phyloP scores from a whole-genome alignment of 2,329 filamentous ascomycete genomes.

The Monascus ruber region DNA sequence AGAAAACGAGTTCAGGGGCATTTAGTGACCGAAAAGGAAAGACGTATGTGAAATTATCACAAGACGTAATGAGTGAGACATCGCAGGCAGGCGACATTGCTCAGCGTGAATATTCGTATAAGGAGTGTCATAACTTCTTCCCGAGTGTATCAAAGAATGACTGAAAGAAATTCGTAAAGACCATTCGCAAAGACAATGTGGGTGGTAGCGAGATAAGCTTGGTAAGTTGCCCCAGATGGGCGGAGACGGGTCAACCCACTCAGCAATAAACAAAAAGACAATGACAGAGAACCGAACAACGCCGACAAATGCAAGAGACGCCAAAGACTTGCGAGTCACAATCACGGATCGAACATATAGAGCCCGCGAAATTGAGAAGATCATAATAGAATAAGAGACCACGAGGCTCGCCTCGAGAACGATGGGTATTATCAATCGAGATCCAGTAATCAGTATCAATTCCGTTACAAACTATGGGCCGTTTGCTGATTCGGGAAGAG shows the following conservation, averaged over 20 bases:
- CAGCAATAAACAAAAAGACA: constrained; percentile 2
- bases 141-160: constrained; percentile 5
- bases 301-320: constrained; percentile 1
- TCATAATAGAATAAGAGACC: too few relatives aligned
- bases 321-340: too few relatives aligned
- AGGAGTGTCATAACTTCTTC: background rate
- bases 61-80: constrained; percentile 16
- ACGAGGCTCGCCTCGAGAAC: too few relatives aligned
- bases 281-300: constrained; percentile 5
- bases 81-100: constrained; percentile 7
- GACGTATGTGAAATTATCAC: constrained; percentile 9
- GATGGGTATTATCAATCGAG: too few relatives aligned
- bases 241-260: too few relatives aligned
- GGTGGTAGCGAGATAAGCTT: too few relatives aligned
- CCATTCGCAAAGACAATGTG: too few relatives aligned
- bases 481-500: constrained; percentile 17
- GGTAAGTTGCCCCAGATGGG: too few relatives aligned
- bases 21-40: constrained; percentile 18
- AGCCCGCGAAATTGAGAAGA: too few relatives aligned
- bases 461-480: background rate
- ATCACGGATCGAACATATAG: too few relatives aligned
- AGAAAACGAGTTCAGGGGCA: constrained; percentile 12
- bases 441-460: too few relatives aligned
- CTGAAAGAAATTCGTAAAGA: constrained; percentile 5
- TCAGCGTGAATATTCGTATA: background rate